A percentile compares a stretch with the other conserved stretches of the same genome.
These are phyloP conservation scores for Salix caprea DNA, from an alignment of 345 rosid species.

Conservation along the genomic window DNA sequence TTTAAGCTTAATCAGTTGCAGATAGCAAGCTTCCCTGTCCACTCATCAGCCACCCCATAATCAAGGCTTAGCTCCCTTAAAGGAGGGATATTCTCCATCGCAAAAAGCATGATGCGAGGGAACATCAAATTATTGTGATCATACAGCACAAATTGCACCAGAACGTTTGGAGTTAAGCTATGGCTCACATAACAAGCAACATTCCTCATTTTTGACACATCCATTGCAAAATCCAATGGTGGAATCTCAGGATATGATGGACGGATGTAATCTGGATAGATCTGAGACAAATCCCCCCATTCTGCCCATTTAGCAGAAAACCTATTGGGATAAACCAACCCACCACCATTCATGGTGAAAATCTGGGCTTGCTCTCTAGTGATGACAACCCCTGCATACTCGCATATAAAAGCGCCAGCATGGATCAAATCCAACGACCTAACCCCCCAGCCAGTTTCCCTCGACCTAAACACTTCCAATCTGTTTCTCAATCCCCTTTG, in stretches of 20 bases:
- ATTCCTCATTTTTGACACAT: conserved; percentile 90
- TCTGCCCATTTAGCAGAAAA: conserved; percentile 65
- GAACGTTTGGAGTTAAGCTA: conserved; percentile 71
- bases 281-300: conserved; percentile 88
- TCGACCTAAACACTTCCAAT: conserved; percentile 84
- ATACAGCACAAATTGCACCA: conserved; percentile 76
- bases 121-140: conserved; percentile 86
- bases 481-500: conserved; percentile 68
- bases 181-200: conserved; percentile 94
- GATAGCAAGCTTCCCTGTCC: conserved; percentile 70
- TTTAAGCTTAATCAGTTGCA: conserved; percentile 43
- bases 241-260: conserved; percentile 66
- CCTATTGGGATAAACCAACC: conserved; percentile 63
- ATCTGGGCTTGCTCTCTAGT: conserved; percentile 84
- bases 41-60: conserved; percentile 83
- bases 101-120: conserved; percentile 90
- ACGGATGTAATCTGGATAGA: conserved; percentile 46
- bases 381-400: conserved; percentile 81
- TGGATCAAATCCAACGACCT: conserved; percentile 79
- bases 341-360: conserved; percentile 76
- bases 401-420: conserved; percentile 87
- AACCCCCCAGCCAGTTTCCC: conserved; percentile 92
- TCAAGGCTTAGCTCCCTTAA: conserved; percentile 88
- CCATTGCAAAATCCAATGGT: conserved; percentile 88
- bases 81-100: conserved; percentile 86